Base-by-base conservation (phyloP, 2,329 filamentous ascomycete species). In the Eutypa lata region DNA sequence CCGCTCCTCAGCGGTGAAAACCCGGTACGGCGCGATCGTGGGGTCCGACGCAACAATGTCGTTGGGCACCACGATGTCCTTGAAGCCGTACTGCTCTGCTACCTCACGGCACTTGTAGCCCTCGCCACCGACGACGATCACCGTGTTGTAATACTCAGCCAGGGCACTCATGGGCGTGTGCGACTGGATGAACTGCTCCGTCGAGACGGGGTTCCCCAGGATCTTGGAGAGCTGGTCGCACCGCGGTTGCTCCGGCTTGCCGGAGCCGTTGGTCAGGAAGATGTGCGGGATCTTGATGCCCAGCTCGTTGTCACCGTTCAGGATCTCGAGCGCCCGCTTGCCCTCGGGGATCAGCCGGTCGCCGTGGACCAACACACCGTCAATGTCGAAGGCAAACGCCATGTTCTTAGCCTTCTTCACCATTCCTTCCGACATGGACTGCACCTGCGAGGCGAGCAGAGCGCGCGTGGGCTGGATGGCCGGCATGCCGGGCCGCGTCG, bases 331-430 rank as follows among this genome's bases (percentile, higher is more conserved):
- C 14, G 81, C 83, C 53, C 82, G 78, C 64, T 81, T 76, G 55
- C 84, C 86, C 72, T 89, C 81, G 42, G 84, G 84, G 57, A 90
- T 89, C 53, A 88, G 73, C 53, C 86, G 77, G 71, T 87, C 86
- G 64, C 86, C 86, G 71, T 89, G 87, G 52, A 89, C 87, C 22
- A 90, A 77, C 53, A 91, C 87, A 75, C 87, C 88, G 63, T 91
- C 89, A 54, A 88, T 87, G 70, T 91, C 89, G 59, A 91, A 92
- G 63, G 86, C 88, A 59, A 91, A 91, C 7, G 86, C 86, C 86
- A 91, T 90, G 74, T 90, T 86, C 79, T 90, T 90, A 53, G 86
- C 87, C 53, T 80, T 79, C 28, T 73, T 73, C 16, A 88, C 87
- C 74, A 88, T 89, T 61, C 86, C 80, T 52, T 79, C 71, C 61